Conservation (phyloP, 768 basidiomycete genomes). For the Trametes villosa region DNA sequence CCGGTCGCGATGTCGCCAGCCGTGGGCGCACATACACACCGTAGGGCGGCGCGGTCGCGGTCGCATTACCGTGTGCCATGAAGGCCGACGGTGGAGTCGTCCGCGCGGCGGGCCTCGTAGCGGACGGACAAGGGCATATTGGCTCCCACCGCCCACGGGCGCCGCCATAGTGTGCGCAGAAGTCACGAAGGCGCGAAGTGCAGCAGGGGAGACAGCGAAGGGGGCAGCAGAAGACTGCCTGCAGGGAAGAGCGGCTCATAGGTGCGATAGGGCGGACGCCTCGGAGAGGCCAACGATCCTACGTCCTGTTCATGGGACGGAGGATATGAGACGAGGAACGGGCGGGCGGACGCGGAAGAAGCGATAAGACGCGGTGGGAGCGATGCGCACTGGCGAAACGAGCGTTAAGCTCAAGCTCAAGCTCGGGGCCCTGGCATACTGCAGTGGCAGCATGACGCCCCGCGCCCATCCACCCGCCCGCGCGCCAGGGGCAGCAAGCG, state of each 20-base stretch:
- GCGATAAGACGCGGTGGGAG: not conserved
- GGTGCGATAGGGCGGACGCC: not conserved
- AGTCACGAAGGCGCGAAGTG: not conserved
- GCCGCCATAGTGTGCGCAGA: not conserved
- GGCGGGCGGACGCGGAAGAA: not conserved
- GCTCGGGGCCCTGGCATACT: not conserved
- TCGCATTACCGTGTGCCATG: not conserved
- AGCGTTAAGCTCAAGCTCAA: slow-evolving; percentile 4
- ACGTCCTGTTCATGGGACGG: not conserved
- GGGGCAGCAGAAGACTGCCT: too few relatives aligned
- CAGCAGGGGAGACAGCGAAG: not conserved
- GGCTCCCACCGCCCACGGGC: slow-evolving; percentile 7
- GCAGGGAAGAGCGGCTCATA: not conserved
- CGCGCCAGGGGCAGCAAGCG: not conserved
- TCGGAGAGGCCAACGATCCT: too few relatives aligned
- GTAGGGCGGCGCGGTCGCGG: too few relatives aligned
- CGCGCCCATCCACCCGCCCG: too few relatives aligned
- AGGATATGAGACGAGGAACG: not conserved
- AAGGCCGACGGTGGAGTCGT: not conserved
- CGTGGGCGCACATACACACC: too few relatives aligned
- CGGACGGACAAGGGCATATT: slow-evolving; percentile 15
- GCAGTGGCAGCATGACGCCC: too few relatives aligned
- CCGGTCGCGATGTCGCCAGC: too few relatives aligned
- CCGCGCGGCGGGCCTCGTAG: not conserved
- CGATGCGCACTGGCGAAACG: not conserved